Conservation (phyloP, 345 rosid genomes). For the Dipteronia dyeriana region DNA sequence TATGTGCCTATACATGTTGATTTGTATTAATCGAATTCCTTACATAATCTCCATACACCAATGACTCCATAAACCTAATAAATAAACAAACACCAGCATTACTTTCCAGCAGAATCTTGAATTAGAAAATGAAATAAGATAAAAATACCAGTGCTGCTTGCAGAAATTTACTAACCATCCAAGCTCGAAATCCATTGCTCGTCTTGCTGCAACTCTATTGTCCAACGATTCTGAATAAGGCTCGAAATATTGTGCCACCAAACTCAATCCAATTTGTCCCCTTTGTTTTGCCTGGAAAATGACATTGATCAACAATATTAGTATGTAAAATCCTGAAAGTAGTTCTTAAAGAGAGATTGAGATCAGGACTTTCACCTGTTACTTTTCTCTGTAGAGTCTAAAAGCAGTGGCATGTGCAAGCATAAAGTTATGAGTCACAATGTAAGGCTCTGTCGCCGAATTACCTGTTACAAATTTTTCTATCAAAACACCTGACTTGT, state of each 20-base stretch:
- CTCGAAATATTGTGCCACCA: slow-evolving; percentile 32
- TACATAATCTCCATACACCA: slow-evolving; percentile 44
- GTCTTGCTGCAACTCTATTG: slow-evolving; percentile 31
- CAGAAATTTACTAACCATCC: slow-evolving; percentile 35
- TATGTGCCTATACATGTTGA: too few species aligned
- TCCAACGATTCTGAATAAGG: slow-evolving; percentile 39
- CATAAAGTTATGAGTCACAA: slow-evolving; percentile 36
- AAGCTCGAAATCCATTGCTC: slow-evolving; percentile 41
- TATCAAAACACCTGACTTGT: slow-evolving; percentile 34
- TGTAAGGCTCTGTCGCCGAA: slow-evolving; percentile 45
- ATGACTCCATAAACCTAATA: slow-evolving; percentile 46
- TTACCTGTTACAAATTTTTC: slow-evolving; percentile 30
- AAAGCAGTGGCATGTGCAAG: slow-evolving; percentile 50
- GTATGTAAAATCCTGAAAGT: neutral
- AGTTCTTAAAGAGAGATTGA: neutral
- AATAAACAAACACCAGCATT: neutral
- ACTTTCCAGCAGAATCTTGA: neutral
- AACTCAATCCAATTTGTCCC: slow-evolving; percentile 45
- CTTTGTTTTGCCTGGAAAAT: slow-evolving; percentile 28
- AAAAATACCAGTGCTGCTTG: too few species aligned
- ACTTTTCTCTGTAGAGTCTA: slow-evolving; percentile 39
- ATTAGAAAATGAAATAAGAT: too few species aligned
- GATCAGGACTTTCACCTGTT: slow-evolving; percentile 27
- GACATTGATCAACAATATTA: neutral
- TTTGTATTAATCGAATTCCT: too few species aligned